Conservation (phyloP, 2,329 filamentous ascomycete genomes). For the Sclerotinia glacialis region DNA sequence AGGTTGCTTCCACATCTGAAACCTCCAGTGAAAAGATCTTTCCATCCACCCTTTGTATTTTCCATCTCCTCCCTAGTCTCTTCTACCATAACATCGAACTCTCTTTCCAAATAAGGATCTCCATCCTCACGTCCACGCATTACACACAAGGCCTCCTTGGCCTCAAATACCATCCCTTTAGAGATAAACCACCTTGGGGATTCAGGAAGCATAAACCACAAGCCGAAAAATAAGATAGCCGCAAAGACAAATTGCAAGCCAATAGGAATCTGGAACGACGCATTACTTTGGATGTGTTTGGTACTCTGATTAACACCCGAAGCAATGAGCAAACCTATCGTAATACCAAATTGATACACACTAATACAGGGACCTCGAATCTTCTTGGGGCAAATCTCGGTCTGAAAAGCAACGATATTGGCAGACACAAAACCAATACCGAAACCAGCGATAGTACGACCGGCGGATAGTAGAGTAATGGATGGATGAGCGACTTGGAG, state of each 20-base stretch:
- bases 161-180: slow-evolving; percentile 38
- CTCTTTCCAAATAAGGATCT: slow-evolving; percentile 44
- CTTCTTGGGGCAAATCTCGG: slow-evolving; percentile 55
- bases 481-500: slow-evolving; percentile 37
- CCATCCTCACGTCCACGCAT: slow-evolving; percentile 49
- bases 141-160: slow-evolving; percentile 65
- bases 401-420: slow-evolving; percentile 83
- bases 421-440: slow-evolving; percentile 79
- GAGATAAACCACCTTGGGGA: slow-evolving; percentile 42
- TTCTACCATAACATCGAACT: slow-evolving; percentile 48
- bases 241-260: slow-evolving; percentile 75
- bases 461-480: slow-evolving; percentile 58
- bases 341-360: slow-evolving; percentile 80
- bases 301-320: slow-evolving; percentile 71
- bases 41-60: slow-evolving; percentile 67
- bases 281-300: slow-evolving; percentile 56
- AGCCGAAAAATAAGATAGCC: slow-evolving; percentile 3
- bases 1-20: slow-evolving; percentile 61
- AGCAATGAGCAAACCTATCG: slow-evolving; percentile 72
- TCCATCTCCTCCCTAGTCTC: slow-evolving; percentile 67
- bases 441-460: slow-evolving; percentile 71
- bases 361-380: slow-evolving; percentile 74
- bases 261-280: slow-evolving; percentile 78
- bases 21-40: slow-evolving; percentile 63
- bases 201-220: slow-evolving; percentile 37